These are phyloP conservation scores for Medicago truncatula DNA, from an alignment of 306 rosid genomes.

Conservation along the genomic window DNA sequence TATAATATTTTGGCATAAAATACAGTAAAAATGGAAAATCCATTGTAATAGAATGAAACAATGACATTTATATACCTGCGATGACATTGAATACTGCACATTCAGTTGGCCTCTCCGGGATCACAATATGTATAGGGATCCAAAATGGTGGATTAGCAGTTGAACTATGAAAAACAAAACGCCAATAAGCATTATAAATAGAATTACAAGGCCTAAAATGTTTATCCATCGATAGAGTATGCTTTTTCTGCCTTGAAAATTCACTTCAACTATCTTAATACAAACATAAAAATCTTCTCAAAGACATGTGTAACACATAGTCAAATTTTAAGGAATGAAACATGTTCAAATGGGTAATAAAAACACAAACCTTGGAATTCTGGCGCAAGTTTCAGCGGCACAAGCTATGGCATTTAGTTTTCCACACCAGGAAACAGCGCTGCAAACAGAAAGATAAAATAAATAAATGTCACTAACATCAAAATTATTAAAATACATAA, in stretches of 20 bases:
- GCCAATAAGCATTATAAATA: conserved; percentile 37
- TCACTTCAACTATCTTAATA: background rate
- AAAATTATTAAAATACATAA: background rate
- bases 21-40: conserved; percentile 13
- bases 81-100: conserved; percentile 90
- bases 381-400: conserved; percentile 97
- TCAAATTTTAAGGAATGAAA: conserved; percentile 16
- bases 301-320: conserved; percentile 9
- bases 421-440: conserved; percentile 99
- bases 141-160: conserved; percentile 93
- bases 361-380: conserved; percentile 86
- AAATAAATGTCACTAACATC: conserved; percentile 10
- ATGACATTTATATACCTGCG: conserved; percentile 73
- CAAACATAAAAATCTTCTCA: background rate
- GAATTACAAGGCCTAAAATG: conserved; percentile 15
- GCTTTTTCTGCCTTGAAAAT: conserved; percentile 2
- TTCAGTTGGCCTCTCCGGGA: conserved; percentile 98
- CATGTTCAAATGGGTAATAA: conserved; percentile 16
- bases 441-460: conserved; percentile 46
- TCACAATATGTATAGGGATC: conserved; percentile 95
- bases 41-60: conserved; percentile 33
- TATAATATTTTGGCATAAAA: conserved; percentile 9
- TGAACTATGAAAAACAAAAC: conserved; percentile 57
- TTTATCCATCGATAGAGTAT: background rate
- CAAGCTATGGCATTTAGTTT: conserved; percentile 98